A percentile compares a stretch with the other conserved stretches of the same genome.
Evolutionary conservation across 2,329 filamentous ascomycete genomes (phyloP).

Genomic region (Chrysoporthe austroafricana): DNA sequence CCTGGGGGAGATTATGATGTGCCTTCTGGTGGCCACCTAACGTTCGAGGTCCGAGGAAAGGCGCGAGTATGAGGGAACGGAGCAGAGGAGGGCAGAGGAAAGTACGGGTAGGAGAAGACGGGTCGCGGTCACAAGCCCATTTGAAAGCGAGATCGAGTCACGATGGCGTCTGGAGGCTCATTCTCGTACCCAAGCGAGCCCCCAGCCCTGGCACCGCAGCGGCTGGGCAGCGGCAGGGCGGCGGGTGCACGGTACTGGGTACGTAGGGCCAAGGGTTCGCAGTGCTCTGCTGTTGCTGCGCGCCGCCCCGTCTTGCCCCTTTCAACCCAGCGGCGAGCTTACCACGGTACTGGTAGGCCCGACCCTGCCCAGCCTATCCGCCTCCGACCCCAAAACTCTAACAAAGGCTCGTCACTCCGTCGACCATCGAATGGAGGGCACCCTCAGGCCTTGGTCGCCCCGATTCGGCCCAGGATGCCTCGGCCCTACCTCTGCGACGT

Average conservation of each 20-base stretch:
- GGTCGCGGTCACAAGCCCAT: conserved; percentile 19
- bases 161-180: conserved; percentile 25
- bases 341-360: too few relatives aligned
- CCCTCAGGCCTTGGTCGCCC: neutral
- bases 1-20: neutral
- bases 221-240: too few relatives aligned
- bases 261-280: too few relatives aligned
- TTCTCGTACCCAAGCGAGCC: conserved; percentile 16
- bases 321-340: too few relatives aligned
- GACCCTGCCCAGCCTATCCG: too few relatives aligned
- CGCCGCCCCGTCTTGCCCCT: too few relatives aligned
- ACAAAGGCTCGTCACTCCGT: too few relatives aligned
- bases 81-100: neutral
- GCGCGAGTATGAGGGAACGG: neutral
- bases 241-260: too few relatives aligned
- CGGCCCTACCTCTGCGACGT: conserved; percentile 10
- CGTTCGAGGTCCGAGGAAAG: neutral
- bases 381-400: too few relatives aligned
- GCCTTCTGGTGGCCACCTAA: neutral
- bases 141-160: conserved; percentile 22
- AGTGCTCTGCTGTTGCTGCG: too few relatives aligned
- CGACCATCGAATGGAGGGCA: neutral
- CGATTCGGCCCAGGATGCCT: neutral
- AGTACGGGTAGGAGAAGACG: neutral
- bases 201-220: neutral